Evolutionary conservation across 139 green algal species (phyloP).

Genomic region (Desmodesmus armatus): DNA sequence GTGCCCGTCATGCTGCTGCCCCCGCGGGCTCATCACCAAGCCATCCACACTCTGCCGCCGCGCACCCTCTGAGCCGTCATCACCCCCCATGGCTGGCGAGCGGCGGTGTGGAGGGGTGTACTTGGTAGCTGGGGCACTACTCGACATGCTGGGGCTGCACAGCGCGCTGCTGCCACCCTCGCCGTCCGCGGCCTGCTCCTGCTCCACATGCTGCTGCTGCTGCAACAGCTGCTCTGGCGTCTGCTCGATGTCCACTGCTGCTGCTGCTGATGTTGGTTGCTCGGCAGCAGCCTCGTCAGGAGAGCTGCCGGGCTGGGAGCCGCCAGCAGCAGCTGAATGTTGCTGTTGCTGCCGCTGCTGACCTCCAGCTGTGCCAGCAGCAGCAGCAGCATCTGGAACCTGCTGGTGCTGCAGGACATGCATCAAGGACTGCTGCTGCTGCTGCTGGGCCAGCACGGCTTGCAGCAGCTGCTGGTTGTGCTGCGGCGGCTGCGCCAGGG

Average conservation of each 20-base stretch:
- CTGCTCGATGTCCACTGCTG: background rate
- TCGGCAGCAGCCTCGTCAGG: too few species aligned
- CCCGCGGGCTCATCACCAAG: background rate
- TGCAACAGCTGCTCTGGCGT: background rate
- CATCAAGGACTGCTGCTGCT: too few species aligned
- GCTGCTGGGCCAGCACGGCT: conserved; percentile 10
- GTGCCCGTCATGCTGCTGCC: background rate
- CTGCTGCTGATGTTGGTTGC: background rate
- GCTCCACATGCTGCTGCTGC: background rate
- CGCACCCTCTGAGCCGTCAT: too few species aligned
- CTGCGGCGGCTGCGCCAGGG: too few species aligned
- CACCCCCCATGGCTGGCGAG: background rate
- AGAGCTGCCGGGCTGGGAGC: too few species aligned
- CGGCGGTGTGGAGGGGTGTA: conserved; percentile 31
- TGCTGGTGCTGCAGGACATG: too few species aligned
- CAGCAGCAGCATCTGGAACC: background rate
- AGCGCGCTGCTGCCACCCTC: background rate
- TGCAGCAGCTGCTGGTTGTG: too few species aligned
- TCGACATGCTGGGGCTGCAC: conserved; percentile 28
- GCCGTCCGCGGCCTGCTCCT: background rate
- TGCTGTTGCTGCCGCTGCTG: too few species aligned
- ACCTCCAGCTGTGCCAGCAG: too few species aligned
- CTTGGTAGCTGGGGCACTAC: background rate
- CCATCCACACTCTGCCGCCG: too few species aligned
- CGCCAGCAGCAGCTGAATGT: too few species aligned